These are phyloP conservation scores for Gossypium herbaceum DNA, from an alignment of 345 rosid genomes.

Conservation along the genomic window DNA sequence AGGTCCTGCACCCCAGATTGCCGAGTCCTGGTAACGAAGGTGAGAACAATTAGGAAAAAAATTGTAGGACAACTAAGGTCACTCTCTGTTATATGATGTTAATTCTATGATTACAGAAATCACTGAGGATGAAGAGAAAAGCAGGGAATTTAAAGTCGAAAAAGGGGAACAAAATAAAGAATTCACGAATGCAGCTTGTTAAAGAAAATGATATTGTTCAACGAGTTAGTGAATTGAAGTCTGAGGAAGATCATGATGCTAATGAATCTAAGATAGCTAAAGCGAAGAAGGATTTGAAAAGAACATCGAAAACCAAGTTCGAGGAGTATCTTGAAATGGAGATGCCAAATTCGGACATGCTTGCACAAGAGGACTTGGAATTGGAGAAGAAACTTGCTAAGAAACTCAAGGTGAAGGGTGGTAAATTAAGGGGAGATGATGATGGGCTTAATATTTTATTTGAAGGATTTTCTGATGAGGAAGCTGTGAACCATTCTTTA, in stretches of 20 bases:
- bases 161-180: constrained; percentile 10
- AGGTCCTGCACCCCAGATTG: no score
- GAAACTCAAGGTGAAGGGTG: constrained; percentile 75
- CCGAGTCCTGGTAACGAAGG: no score
- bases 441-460: constrained; percentile 57
- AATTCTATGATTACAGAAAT: background rate
- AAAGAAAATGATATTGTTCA: constrained; percentile 17
- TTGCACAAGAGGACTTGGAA: constrained; percentile 50
- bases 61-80: no score
- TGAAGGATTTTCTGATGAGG: constrained; percentile 18
- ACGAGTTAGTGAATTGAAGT: constrained; percentile 7
- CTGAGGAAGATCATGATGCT: constrained; percentile 5
- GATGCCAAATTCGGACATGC: constrained; percentile 19
- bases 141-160: background rate
- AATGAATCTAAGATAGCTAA: constrained; percentile 23
- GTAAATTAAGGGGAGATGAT: constrained; percentile 59
- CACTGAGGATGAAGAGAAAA: background rate
- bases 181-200: constrained; percentile 17
- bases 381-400: constrained; percentile 80
- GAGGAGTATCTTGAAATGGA: constrained; percentile 72
- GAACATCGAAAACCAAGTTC: constrained; percentile 52
- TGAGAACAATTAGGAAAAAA: no score
- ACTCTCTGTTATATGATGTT: background rate
- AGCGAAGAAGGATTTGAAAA: constrained; percentile 33
- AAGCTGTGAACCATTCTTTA: constrained; percentile 11